These are phyloP conservation scores for Cyberlindnera saturnus DNA, from an alignment of 805 yeast species.

Conservation along the genomic window DNA sequence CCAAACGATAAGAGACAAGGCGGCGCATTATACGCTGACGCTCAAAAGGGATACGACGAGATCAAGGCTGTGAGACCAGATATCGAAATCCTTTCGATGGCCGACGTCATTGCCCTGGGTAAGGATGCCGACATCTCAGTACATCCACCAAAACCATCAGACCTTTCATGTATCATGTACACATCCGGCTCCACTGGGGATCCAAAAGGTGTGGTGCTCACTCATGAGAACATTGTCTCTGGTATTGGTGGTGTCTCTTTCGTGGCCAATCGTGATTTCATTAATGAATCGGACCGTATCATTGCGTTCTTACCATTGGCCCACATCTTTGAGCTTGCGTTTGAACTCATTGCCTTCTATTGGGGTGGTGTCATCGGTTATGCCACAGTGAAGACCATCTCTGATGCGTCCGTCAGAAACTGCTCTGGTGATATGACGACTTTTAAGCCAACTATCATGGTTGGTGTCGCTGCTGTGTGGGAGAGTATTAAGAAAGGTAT, in stretches of 20 bases:
- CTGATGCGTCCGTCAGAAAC: slow-evolving; percentile 75
- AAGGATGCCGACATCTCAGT: slow-evolving; percentile 33
- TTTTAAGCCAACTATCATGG: slow-evolving; percentile 90
- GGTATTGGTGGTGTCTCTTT: slow-evolving; percentile 81
- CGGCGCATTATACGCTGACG: slow-evolving; percentile 54
- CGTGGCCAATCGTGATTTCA: slow-evolving; percentile 46
- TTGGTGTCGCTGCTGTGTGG: slow-evolving; percentile 99
- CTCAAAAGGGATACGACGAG: slow-evolving; percentile 51
- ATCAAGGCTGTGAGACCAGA: slow-evolving; percentile 71
- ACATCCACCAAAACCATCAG: slow-evolving; percentile 41
- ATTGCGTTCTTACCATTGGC: slow-evolving; percentile 93
- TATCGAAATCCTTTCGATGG: slow-evolving; percentile 55
- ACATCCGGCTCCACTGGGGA: slow-evolving; percentile 77
- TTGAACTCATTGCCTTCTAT: slow-evolving; percentile 70
- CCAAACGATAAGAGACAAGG: slow-evolving; percentile 55
- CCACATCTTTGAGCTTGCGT: slow-evolving; percentile 88
- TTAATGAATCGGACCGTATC: slow-evolving; percentile 59
- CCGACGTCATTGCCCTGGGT: slow-evolving; percentile 67
- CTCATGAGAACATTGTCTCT: slow-evolving; percentile 64
- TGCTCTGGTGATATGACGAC: slow-evolving; percentile 84
- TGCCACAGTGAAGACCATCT: slow-evolving; percentile 86
- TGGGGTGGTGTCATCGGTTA: slow-evolving; percentile 93
- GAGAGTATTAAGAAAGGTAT: slow-evolving; percentile 94
- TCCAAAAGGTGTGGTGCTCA: slow-evolving; percentile 71
- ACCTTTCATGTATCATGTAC: slow-evolving; percentile 59